Evolutionary conservation across 352 stramenopile species (phyloP).

Genomic region (Peronospora tabacina): DNA sequence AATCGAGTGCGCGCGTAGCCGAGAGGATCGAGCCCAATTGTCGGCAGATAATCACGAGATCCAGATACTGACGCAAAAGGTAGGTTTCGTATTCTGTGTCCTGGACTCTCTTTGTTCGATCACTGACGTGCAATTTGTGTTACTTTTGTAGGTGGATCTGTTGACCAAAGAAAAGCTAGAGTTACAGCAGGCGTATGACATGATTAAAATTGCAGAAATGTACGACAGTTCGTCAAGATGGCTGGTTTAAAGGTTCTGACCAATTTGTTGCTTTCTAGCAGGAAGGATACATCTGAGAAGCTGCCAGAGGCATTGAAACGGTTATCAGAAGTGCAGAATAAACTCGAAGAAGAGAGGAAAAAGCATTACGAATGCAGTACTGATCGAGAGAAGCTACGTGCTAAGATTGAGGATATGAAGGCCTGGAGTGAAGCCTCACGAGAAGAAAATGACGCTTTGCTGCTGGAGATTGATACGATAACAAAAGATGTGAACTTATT

Average conservation of each 20-base stretch:
- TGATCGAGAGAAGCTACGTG: conserved; percentile 28
- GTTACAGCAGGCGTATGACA: conserved; percentile 29
- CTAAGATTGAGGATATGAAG: conserved; percentile 44
- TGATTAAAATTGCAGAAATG: conserved; percentile 30
- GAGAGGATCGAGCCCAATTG: conserved; percentile 23
- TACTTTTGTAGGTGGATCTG: conserved; percentile 19
- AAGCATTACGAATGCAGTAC: conserved; percentile 23
- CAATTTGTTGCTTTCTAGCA: conserved; percentile 10
- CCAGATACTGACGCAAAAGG: conserved; percentile 33
- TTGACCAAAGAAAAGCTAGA: conserved; percentile 38
- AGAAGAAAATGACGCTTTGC: conserved; percentile 71
- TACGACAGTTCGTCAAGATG: conserved; percentile 12
- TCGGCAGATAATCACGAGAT: conserved; percentile 32
- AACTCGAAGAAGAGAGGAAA: conserved; percentile 30
- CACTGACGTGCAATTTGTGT: background rate
- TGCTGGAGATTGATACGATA: conserved; percentile 67
- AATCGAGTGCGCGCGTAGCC: conserved; percentile 34
- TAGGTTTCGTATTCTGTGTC: conserved; percentile 5
- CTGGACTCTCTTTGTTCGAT: background rate
- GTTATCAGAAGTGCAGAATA: conserved; percentile 30
- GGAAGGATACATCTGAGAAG: conserved; percentile 32
- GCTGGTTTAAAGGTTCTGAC: conserved; percentile 10
- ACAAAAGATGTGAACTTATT: conserved; percentile 48
- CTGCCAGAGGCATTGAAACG: conserved; percentile 24
- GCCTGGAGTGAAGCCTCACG: conserved; percentile 41